Percentiles rank a stretch among this genome's conserved stretches.
Conservation (phyloP, 345 rosid species). For the Salix suchowensis region DNA sequence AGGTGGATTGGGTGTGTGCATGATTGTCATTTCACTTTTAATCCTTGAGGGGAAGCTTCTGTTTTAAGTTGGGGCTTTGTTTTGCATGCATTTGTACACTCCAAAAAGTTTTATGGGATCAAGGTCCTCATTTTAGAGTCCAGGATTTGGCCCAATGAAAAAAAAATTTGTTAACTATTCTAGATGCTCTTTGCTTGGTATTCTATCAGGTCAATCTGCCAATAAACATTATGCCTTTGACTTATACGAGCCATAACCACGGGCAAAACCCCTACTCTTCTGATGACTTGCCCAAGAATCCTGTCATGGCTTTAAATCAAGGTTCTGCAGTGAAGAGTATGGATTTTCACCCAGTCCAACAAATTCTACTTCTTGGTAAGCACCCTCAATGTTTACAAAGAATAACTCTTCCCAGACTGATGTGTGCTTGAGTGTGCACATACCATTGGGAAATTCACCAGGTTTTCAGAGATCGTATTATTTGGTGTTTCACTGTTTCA, state of each 20-base stretch:
- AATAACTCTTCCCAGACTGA: not conserved
- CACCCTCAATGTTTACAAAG: constrained; percentile 3
- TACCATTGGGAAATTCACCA: not conserved
- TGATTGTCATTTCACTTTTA: too few species aligned
- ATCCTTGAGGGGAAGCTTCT: too few species aligned
- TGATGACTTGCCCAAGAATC: constrained; percentile 75
- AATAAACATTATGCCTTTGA: constrained; percentile 56
- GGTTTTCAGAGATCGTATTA: constrained; percentile 3
- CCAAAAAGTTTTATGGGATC: not conserved
- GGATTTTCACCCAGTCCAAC: constrained; percentile 85
- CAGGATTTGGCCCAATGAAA: not conserved
- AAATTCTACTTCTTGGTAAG: constrained; percentile 77
- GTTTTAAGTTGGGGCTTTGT: too few species aligned
- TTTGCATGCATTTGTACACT: not conserved
- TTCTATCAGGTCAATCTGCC: constrained; percentile 62
- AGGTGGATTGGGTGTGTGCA: not conserved
- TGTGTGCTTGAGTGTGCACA: not conserved
- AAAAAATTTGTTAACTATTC: not conserved
- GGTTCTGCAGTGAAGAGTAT: constrained; percentile 76
- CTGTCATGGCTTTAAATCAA: constrained; percentile 54
- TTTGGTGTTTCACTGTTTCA: constrained; percentile 29
- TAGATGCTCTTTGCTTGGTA: constrained; percentile 3
- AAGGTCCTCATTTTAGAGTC: not conserved
- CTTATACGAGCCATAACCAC: constrained; percentile 60
- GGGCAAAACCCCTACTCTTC: constrained; percentile 69